Evolutionary conservation across 1,284 basidiomycete genomes (phyloP), one percentile per base, ranked within the genome.

Genomic region (Erythrobasidium hasegawianum): DNA sequence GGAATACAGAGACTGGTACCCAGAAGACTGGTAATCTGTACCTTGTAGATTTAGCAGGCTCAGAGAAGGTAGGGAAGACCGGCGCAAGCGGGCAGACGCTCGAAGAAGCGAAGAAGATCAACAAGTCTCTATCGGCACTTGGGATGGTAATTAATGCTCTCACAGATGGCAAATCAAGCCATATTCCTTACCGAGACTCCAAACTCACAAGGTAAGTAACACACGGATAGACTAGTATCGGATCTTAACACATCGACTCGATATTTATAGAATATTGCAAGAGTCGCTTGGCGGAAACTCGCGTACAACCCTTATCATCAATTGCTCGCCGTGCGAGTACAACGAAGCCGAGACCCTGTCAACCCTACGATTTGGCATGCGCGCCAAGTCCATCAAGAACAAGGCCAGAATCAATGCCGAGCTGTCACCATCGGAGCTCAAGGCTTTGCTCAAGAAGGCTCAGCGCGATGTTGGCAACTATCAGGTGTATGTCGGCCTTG

Each of bases 81-180:
- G 96, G 96, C 39, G 96, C 96, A 52, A 97, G 94, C 11, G 96
- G 96, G 1, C 96, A 98, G 78, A 98, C 96, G 38, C 81, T 99
- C 13, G 96, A 99, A 78, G 96, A 99, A 78, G 96, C 96, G 13
- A 99, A 99, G 84, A 99, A 98, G 83, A 99, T 99, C 81, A 99
- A 99, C 82, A 98, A 98, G 80, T 92, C 89, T 66, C 80, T 99
- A 47, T 97, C 93, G 20, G 95, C 96, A 11, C 84, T 99, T 69
- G 96, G 96, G 55, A 98, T 98, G 94, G 96, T 99, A 76, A 99
- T 99, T 78, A 99, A 99, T 75, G 90, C 95, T 2, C 81, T 99
- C 68, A 99, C 96, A 1, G 96, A 99, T 75, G 84, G 88, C 69
- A 97, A 97, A 84, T 93, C 88, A 71, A 18, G 59, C 18, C 94